phyloP scores from a whole-genome alignment of 1,284 basidiomycete species.

The Trichosporon sp. region DNA sequence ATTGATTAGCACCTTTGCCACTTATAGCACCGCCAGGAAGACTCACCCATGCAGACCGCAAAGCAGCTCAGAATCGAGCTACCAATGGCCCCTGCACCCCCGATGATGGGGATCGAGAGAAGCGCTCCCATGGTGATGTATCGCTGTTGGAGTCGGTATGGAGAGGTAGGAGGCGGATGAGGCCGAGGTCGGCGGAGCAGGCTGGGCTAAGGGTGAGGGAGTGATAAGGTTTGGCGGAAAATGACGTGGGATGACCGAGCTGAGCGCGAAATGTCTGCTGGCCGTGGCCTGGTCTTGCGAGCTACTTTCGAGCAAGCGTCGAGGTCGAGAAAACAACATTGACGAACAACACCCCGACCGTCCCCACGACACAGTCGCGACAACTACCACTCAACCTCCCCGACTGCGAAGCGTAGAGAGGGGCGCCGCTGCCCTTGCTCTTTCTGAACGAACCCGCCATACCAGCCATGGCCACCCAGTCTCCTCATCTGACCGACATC shows the following conservation, averaged over 20 bases:
- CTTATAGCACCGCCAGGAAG: constrained; percentile 58
- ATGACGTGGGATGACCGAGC: constrained; percentile 14
- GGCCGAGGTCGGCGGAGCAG: not conserved
- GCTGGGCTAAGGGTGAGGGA: not conserved
- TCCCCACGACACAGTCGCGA: not conserved
- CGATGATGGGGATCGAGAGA: constrained; percentile 79
- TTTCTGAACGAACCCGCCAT: not conserved
- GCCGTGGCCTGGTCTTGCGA: constrained; percentile 16
- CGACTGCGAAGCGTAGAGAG: constrained; percentile 8
- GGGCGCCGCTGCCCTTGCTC: constrained; percentile 16
- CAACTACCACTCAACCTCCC: not conserved
- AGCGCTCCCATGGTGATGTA: constrained; percentile 69
- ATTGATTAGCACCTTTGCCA: constrained; percentile 14
- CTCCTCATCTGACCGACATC: constrained; percentile 53
- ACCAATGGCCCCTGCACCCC: constrained; percentile 72
- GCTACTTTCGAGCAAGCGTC: not conserved
- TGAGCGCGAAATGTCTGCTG: constrained; percentile 12
- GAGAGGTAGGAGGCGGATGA: not conserved
- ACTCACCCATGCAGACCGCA: constrained; percentile 62
- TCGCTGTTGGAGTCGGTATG: constrained; percentile 13
- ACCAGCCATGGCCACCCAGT: constrained; percentile 37
- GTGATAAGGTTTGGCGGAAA: constrained; percentile 2
- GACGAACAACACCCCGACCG: not conserved
- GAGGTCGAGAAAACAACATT: not conserved
- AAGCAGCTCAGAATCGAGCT: constrained; percentile 76